These are phyloP conservation scores for Parascedosporium putredinis DNA, from an alignment of 2,329 filamentous ascomycete species.

Conservation along the genomic window DNA sequence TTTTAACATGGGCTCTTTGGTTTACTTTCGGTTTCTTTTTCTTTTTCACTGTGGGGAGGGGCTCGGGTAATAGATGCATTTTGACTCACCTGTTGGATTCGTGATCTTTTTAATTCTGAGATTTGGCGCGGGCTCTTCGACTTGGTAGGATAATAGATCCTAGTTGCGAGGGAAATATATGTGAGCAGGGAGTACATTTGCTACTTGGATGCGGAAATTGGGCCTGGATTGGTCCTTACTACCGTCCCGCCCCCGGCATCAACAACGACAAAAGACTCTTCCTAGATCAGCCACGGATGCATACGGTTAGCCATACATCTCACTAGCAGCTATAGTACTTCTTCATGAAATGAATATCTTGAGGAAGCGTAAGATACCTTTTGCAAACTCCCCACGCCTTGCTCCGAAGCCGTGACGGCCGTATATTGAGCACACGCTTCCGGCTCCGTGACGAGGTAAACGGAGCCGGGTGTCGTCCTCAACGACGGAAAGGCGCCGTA, in stretches of 20 bases:
- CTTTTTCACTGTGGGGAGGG: too few species aligned
- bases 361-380: background rate
- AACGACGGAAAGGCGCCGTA: slow-evolving; percentile 8
- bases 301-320: too few species aligned
- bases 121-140: slow-evolving; percentile 12
- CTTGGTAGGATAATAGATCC: slow-evolving; percentile 19
- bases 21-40: too few species aligned
- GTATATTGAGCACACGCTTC: slow-evolving; percentile 18
- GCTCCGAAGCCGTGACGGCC: slow-evolving; percentile 5
- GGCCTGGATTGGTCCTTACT: background rate
- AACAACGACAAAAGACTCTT: slow-evolving; percentile 21
- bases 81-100: slow-evolving; percentile 1
- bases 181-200: too few species aligned
- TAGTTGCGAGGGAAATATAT: background rate
- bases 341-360: too few species aligned
- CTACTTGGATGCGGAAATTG: too few species aligned
- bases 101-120: slow-evolving; percentile 13
- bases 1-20: too few species aligned
- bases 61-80: too few species aligned
- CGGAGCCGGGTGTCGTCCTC: background rate
- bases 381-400: slow-evolving; percentile 8
- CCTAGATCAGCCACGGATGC: too few species aligned
- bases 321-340: too few species aligned
- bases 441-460: slow-evolving; percentile 15
- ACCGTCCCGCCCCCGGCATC: slow-evolving; percentile 24